Conservation (phyloP, 768 basidiomycete genomes). For the Panaeolus cyanescens region DNA sequence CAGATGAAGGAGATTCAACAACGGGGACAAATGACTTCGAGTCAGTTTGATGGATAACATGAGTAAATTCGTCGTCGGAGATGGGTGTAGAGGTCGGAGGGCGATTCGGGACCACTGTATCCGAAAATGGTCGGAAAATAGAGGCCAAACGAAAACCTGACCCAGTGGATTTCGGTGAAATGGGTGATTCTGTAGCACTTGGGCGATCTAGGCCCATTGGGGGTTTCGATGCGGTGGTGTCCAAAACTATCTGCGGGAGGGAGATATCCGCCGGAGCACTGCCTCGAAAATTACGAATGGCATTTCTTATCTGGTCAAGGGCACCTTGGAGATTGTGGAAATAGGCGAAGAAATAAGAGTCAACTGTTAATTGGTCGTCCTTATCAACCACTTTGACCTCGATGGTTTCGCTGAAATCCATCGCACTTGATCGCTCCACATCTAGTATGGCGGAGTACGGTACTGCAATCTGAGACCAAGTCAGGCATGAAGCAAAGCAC, state of each 20-base stretch:
- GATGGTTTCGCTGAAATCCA: conserved; percentile 97
- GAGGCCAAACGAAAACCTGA: conserved; percentile 66
- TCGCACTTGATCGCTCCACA: conserved; percentile 82
- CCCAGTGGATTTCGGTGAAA: conserved; percentile 24
- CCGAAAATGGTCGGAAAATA: conserved; percentile 70
- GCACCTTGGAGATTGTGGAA: conserved; percentile 81
- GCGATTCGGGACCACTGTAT: conserved; percentile 36
- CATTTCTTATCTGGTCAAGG: conserved; percentile 79
- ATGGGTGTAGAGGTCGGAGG: conserved; percentile 25
- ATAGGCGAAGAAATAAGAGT: conserved; percentile 95
- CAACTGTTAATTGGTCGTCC: conserved; percentile 73
- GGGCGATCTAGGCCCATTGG: conserved; percentile 39
- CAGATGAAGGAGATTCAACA: conserved; percentile 43
- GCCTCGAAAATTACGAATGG: conserved; percentile 59
- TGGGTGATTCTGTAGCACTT: conserved; percentile 34
- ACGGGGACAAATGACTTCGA: conserved; percentile 64
- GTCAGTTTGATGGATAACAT: conserved; percentile 56
- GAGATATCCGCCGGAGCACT: conserved; percentile 27
- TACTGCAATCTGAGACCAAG: conserved; percentile 71
- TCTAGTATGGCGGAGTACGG: conserved; percentile 90
- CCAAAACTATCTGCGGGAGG: conserved; percentile 47
- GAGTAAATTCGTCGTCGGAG: conserved; percentile 67
- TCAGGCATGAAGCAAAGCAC: neutral
- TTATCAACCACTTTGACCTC: conserved; percentile 92
- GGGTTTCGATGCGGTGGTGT: conserved; percentile 57